Conservation (phyloP, 495 filamentous ascomycete species). For the Chaetomium fimeti region DNA sequence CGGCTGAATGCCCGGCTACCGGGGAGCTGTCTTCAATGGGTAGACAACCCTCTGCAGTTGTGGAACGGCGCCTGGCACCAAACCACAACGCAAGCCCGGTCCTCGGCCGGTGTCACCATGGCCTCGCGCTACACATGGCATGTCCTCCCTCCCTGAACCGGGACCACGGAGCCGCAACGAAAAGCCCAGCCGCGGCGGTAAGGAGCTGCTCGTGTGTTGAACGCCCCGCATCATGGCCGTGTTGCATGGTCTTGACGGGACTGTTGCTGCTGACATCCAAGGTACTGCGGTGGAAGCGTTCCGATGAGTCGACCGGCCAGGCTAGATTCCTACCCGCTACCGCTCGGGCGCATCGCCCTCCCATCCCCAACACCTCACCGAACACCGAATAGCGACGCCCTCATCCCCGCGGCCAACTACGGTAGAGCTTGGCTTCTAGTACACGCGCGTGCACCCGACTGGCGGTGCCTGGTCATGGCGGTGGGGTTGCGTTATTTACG, state of each 20-base stretch:
- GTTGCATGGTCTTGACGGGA: too few relatives aligned
- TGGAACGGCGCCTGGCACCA: background rate
- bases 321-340: background rate
- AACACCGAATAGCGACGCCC: too few relatives aligned
- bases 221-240: too few relatives aligned
- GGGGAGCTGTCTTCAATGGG: background rate
- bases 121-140: too few relatives aligned
- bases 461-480: too few relatives aligned
- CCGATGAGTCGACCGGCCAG: background rate
- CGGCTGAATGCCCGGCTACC: background rate
- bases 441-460: too few relatives aligned
- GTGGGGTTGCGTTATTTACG: too few relatives aligned
- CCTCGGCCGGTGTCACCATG: too few relatives aligned
- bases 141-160: too few relatives aligned
- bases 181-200: background rate
- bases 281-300: background rate
- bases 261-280: background rate
- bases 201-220: background rate
- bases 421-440: too few relatives aligned
- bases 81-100: background rate
- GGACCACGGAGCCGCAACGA: background rate
- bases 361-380: too few relatives aligned
- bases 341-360: background rate
- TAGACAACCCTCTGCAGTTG: background rate
- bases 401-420: too few relatives aligned